These are phyloP conservation scores for Citrullus colocynthis DNA, from an alignment of 306 rosid genomes.

Conservation along the genomic window DNA sequence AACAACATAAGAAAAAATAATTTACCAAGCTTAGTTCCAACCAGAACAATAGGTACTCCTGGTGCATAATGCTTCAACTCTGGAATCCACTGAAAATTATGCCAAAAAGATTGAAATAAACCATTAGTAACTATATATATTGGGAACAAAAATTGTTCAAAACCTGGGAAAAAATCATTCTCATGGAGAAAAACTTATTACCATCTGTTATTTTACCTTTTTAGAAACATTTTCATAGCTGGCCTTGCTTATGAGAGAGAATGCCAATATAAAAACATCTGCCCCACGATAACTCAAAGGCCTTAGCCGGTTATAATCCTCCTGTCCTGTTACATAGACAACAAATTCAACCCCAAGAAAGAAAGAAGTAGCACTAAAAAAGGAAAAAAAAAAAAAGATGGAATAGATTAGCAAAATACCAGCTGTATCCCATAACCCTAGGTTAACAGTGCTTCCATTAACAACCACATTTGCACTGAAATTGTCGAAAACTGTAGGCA, in stretches of 20 bases:
- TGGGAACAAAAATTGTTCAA: neutral
- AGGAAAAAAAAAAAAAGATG: neutral
- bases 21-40: conserved; percentile 96
- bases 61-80: conserved; percentile 99
- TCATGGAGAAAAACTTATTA: neutral
- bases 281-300: conserved; percentile 56
- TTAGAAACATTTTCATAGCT: conserved; percentile 48
- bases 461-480: conserved; percentile 99
- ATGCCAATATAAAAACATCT: conserved; percentile 44
- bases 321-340: conserved; percentile 27
- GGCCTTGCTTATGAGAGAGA: conserved; percentile 47
- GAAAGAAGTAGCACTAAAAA: neutral
- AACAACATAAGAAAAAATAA: conserved; percentile 5
- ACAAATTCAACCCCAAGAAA: conserved; percentile 20
- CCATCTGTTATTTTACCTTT: conserved; percentile 17
- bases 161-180: neutral
- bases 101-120: conserved; percentile 10
- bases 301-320: conserved; percentile 43
- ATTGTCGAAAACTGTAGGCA: conserved; percentile 45
- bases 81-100: conserved; percentile 87
- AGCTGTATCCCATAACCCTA: conserved; percentile 98
- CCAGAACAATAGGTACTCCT: conserved; percentile 89
- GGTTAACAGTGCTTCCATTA: conserved; percentile 87
- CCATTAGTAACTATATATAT: neutral
- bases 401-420: conserved; percentile 33